Base-by-base conservation (phyloP, 495 filamentous ascomycete species). In the Annulohypoxylon maeteangense region DNA sequence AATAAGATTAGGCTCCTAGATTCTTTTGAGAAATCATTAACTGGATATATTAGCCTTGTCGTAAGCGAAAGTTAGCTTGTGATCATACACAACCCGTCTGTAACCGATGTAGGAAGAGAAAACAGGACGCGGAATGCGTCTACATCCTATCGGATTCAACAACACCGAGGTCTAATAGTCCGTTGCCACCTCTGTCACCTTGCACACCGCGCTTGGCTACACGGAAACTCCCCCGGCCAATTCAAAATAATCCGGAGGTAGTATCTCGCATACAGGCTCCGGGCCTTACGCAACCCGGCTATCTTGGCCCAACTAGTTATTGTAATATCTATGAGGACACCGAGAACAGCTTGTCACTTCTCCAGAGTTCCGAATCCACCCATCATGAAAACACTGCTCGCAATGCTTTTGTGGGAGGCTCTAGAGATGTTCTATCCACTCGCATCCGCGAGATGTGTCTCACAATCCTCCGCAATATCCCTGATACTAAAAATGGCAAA, bases 251-350 rank as follows among this genome's bases (percentile, higher is more conserved):
- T 34, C 44, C 38, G 34, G 51, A 22, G 64, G 55, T 59, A 25
- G 70, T 38, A 22, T 34, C 65, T 74, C 8, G 76, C 73, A 11
- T 83, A 78, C 66, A 79, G 77, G 44, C 72, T 71, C 78, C 84
- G 77, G 67, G 81, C 31, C 78, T 77, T 6, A 71, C 70, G 29
- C 75, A 75, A 6, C 77, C 81, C 10, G 84, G 84, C 0, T 87
- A 86, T 61, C 67, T 87, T 12, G 85, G 86, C 20, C 83, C 81
- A 8, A 86, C 82, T 0, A 85, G 83, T 63, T 87, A 80, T 64
- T 84, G 83, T 2, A 80, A 84, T 27, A 81, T 87, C 16, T 82
- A 81, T 29, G 72, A 79, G 5, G 84, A 84, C 20, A 74, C 76
- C 1, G 70, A 77, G 18, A 68, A 79, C 32, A 80, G 77, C 10